Evolutionary conservation across 1,284 basidiomycete species (phyloP), one percentile per base, ranked within the genome.

Genomic region (Fomes fomentarius): DNA sequence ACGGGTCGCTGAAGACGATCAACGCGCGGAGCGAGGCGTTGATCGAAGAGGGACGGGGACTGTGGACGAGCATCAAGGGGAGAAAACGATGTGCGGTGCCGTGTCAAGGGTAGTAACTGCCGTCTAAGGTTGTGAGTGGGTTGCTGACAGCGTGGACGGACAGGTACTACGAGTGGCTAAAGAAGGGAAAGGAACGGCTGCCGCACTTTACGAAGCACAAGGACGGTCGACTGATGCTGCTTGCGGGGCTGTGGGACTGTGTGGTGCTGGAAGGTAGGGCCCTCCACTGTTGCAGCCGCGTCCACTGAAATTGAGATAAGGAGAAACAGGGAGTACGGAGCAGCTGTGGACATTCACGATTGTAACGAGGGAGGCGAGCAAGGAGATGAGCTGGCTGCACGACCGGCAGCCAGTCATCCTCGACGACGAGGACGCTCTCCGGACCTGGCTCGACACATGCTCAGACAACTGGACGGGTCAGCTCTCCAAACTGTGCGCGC

Each of bases 381-480:
- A 80, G 51, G 79, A 85, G 10, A 77, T 93, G 50, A 73, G 76
- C 10, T 94, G 91, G 89, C 76, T 96, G 28, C 96, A 98, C 70
- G 92, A 96, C 65, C 85, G 96, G 15, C 95, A 96, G 76, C 96
- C 96, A 3, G 91, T 95, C 47, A 89, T 98, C 46, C 80, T 98
- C 2, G 77, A 83, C 2, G 77, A 78, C 1, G 66, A 76, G 41
- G 77, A 83, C 4, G 85, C 89, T 6, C 75, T 95, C 34, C 67
- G 77, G 11, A 68, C 71, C 21, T 98, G 96, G 96, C 80, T 98
- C 10, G 90, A 96, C 67, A 88, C 84, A 11, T 83, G 79, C 9
- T 79, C 80, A 1, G 77, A 79, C 46, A 72, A 67, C 21, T 94
- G 89, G 93, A 79, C 80, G 11, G 66, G 71, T 7, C 79, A 81